Evolutionary conservation across 352 stramenopile genomes (phyloP).

Genomic region (Globisporangium okanoganense): DNA sequence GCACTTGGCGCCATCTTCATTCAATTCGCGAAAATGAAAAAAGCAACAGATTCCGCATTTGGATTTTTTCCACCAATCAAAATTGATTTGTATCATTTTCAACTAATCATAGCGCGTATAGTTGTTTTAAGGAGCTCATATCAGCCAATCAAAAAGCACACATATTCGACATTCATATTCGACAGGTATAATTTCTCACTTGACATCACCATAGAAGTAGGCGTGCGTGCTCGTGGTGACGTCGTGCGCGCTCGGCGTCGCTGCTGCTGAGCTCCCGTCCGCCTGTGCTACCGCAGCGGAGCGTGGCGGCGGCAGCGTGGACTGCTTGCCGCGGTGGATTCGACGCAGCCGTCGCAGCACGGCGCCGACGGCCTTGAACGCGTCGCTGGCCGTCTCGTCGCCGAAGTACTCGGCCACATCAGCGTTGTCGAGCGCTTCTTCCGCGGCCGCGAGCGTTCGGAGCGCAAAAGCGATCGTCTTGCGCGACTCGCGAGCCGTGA

Average conservation of each 20-base stretch:
- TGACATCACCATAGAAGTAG: conserved; percentile 30
- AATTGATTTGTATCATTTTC: too few species aligned
- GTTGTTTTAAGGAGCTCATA: too few species aligned
- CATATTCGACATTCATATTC: too few species aligned
- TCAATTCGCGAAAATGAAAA: background rate
- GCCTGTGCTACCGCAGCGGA: background rate
- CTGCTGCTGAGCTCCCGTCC: background rate
- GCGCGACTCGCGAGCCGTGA: conserved; percentile 18
- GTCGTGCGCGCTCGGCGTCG: background rate
- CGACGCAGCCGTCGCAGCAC: conserved; percentile 29
- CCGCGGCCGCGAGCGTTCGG: conserved; percentile 27
- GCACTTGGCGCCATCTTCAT: conserved; percentile 7
- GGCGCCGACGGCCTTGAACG: conserved; percentile 21
- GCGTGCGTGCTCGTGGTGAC: conserved; percentile 19
- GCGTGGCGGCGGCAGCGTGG: conserved; percentile 16
- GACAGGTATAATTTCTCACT: too few species aligned
- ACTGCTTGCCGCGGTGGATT: conserved; percentile 41
- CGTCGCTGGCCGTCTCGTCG: conserved; percentile 18
- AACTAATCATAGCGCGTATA: too few species aligned
- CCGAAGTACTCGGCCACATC: conserved; percentile 35
- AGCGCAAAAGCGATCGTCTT: conserved; percentile 29
- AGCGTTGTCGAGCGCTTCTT: conserved; percentile 38
- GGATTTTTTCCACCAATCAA: too few species aligned
- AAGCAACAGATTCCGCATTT: too few species aligned
- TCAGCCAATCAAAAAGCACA: background rate